Percentiles rank a stretch among this genome's conserved stretches.
These are phyloP conservation scores for Carex scoparia DNA, from an alignment of 176 grass and related monocot genomes.

Conservation along the genomic window DNA sequence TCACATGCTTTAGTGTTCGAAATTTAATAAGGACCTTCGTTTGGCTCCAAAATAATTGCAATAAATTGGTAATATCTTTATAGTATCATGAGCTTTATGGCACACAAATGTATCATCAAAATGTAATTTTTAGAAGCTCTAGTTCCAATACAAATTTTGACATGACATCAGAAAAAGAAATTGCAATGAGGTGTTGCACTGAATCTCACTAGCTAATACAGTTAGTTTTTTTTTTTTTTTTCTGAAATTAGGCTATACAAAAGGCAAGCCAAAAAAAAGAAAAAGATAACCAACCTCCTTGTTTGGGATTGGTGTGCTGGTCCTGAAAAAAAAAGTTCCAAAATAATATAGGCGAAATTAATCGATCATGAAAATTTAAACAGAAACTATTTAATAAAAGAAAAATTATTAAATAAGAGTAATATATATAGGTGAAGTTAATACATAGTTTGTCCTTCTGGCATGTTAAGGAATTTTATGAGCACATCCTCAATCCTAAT, in stretches of 20 bases:
- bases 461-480: neutral
- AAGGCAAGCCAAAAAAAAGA: neutral
- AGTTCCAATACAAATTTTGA: neutral
- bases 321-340: neutral
- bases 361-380: neutral
- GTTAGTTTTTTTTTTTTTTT: neutral
- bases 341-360: neutral
- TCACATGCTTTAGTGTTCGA: too few species aligned
- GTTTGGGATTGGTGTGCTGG: neutral
- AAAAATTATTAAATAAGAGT: neutral
- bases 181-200: neutral
- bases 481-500: constrained; percentile 14
- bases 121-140: neutral
- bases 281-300: neutral
- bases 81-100: neutral
- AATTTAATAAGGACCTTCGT: too few species aligned
- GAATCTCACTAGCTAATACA: neutral
- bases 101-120: neutral
- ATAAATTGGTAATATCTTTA: too few species aligned
- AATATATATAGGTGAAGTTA: neutral
- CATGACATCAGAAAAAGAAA: neutral
- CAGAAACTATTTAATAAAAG: neutral
- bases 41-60: too few species aligned
- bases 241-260: neutral
- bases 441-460: neutral